These are phyloP conservation scores for Pseudocohnilembus persalinus DNA, from an alignment of 169 alveolate species.

Conservation along the genomic window DNA sequence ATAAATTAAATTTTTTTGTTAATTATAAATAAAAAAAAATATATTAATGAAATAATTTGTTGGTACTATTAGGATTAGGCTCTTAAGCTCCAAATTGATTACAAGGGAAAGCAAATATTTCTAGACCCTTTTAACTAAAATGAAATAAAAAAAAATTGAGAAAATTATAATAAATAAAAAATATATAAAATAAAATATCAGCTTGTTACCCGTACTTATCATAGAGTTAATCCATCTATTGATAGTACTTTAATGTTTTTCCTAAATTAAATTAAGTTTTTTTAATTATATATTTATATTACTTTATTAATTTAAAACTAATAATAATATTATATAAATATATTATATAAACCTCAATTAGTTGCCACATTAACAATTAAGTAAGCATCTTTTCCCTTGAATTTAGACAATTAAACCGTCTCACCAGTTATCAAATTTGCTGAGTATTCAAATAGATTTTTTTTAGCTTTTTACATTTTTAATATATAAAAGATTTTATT, in stretches of 20 bases:
- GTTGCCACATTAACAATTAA: neutral
- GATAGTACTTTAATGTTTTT: neutral
- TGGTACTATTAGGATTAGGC: conserved; percentile 40
- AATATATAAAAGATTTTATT: no score
- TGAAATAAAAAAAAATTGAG: no score
- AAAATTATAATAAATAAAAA: no score
- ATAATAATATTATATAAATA: no score
- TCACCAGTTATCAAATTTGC: neutral
- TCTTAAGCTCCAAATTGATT: conserved; percentile 49
- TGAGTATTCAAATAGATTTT: neutral
- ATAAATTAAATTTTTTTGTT: no score
- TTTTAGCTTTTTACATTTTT: no score
- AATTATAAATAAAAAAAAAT: no score
- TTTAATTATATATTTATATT: no score
- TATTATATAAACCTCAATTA: neutral
- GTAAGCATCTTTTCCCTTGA: neutral
- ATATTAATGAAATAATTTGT: no score
- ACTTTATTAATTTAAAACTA: no score
- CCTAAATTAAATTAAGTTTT: neutral
- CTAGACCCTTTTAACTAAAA: conserved; percentile 30
- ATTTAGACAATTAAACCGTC: neutral
- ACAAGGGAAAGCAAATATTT: conserved; percentile 59
- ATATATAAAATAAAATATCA: no score
- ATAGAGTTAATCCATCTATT: neutral
- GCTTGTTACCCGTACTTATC: neutral